Percentiles rank a stretch among this genome's conserved stretches.
phyloP scores from a whole-genome alignment of 345 rosid species.

The Sisymbrium irio region DNA sequence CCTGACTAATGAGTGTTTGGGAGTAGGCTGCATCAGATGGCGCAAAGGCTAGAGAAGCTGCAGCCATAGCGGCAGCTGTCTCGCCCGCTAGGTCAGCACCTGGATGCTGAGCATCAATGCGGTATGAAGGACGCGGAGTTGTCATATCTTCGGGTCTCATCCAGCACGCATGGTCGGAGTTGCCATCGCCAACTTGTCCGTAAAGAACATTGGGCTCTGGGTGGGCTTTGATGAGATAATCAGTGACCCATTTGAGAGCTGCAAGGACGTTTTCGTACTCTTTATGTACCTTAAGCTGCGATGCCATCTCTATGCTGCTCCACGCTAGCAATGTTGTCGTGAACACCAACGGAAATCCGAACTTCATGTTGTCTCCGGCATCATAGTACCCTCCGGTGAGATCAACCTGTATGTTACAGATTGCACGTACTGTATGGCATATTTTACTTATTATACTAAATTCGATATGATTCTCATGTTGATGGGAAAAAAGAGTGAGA shows the following conservation, averaged over 20 bases:
- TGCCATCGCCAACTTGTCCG: conserved; percentile 59
- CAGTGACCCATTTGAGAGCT: conserved; percentile 68
- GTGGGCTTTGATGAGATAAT: conserved; percentile 67
- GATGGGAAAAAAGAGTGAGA: neutral
- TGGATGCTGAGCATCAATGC: conserved; percentile 44
- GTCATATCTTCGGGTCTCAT: conserved; percentile 79
- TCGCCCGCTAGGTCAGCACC: conserved; percentile 71
- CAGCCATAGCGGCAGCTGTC: conserved; percentile 69
- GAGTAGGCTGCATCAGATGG: conserved; percentile 33
- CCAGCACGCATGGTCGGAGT: conserved; percentile 71
- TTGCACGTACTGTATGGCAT: neutral
- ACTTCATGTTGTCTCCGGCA: conserved; percentile 74
- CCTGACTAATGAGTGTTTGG: conserved; percentile 44
- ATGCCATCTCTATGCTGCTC: conserved; percentile 56
- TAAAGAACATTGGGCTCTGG: conserved; percentile 47
- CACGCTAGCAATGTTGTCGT: conserved; percentile 67
- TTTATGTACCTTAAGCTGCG: conserved; percentile 19
- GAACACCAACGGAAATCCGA: conserved; percentile 75
- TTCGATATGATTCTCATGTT: neutral
- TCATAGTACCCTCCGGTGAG: conserved; percentile 77
- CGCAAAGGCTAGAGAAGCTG: conserved; percentile 54
- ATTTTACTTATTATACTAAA: neutral
- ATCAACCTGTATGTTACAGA: conserved; percentile 37
- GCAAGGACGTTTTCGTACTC: conserved; percentile 44
- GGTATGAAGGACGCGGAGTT: conserved; percentile 46